A percentile compares a stretch with the other conserved stretches of the same genome.
Conservation (phyloP, 306 rosid genomes). For the Trichosanthes cucumerina region DNA sequence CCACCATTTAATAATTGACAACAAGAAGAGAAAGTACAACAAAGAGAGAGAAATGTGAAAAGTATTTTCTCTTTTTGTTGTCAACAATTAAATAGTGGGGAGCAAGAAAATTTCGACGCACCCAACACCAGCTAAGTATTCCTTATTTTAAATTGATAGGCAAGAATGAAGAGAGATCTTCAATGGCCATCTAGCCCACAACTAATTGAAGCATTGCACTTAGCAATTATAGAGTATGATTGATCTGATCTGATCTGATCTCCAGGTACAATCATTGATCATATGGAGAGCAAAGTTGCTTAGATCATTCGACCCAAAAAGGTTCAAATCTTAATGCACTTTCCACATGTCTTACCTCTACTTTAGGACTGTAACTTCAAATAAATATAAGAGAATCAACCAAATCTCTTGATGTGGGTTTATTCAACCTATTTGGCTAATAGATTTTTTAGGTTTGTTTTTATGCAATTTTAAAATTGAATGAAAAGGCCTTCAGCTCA, state of each 20-base stretch:
- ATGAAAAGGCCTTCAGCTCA: background rate
- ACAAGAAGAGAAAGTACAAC: too few species aligned
- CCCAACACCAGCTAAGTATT: too few species aligned
- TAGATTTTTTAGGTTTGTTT: background rate
- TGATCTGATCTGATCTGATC: background rate
- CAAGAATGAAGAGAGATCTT: background rate
- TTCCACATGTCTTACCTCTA: background rate
- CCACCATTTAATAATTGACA: too few species aligned
- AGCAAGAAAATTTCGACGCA: too few species aligned
- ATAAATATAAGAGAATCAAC: background rate
- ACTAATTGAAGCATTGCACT: background rate
- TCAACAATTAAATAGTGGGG: too few species aligned
- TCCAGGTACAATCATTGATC: background rate
- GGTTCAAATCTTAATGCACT: background rate
- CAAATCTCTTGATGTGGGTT: background rate
- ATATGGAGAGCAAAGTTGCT: background rate
- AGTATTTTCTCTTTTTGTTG: too few species aligned
- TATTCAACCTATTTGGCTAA: background rate
- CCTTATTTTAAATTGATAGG: background rate
- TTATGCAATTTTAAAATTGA: background rate
- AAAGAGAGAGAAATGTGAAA: too few species aligned
- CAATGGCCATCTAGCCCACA: background rate
- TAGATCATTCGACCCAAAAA: background rate
- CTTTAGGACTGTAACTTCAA: background rate
- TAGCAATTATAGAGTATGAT: background rate